Percentiles rank a stretch among this genome's conserved stretches.
These are phyloP conservation scores for Amylostereum areolatum DNA, from an alignment of 1,284 basidiomycete species.

Conservation along the genomic window DNA sequence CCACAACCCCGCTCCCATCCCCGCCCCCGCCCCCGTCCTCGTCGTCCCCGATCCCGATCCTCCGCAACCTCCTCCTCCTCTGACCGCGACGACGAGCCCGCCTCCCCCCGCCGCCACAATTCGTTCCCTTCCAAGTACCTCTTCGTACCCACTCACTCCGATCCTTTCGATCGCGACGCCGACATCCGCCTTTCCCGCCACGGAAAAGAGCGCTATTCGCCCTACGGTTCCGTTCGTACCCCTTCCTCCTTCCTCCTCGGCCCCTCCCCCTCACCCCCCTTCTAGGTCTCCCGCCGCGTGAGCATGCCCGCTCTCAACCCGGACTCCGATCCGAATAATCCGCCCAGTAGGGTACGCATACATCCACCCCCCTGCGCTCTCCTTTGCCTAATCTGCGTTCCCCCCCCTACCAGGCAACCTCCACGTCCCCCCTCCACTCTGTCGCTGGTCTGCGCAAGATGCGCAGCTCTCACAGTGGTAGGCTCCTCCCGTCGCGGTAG, in stretches of 20 bases:
- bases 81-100: conserved; percentile 17
- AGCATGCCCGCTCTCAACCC: conserved; percentile 25
- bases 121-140: conserved; percentile 24
- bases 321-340: conserved; percentile 18
- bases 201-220: conserved; percentile 51
- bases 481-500: conserved; percentile 9
- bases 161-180: conserved; percentile 10
- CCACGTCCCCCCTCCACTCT: conserved; percentile 10
- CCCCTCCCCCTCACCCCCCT: conserved; percentile 10
- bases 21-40: conserved; percentile 6
- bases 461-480: conserved; percentile 6
- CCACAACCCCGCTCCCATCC: conserved; percentile 23
- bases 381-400: neutral
- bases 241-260: conserved; percentile 15
- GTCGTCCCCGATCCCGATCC: conserved; percentile 24
- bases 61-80: conserved; percentile 31
- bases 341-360: conserved; percentile 23
- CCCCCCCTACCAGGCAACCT: conserved; percentile 6
- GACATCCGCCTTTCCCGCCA: conserved; percentile 19
- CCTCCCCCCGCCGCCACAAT: conserved; percentile 17
- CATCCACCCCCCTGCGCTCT: neutral
- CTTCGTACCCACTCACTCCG: conserved; percentile 25
- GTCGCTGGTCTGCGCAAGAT: conserved; percentile 1
- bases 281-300: conserved; percentile 24
- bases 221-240: conserved; percentile 56